Evolutionary conservation across 2,329 filamentous ascomycete genomes (phyloP).

Genomic region (Fusarium pilosicola): DNA sequence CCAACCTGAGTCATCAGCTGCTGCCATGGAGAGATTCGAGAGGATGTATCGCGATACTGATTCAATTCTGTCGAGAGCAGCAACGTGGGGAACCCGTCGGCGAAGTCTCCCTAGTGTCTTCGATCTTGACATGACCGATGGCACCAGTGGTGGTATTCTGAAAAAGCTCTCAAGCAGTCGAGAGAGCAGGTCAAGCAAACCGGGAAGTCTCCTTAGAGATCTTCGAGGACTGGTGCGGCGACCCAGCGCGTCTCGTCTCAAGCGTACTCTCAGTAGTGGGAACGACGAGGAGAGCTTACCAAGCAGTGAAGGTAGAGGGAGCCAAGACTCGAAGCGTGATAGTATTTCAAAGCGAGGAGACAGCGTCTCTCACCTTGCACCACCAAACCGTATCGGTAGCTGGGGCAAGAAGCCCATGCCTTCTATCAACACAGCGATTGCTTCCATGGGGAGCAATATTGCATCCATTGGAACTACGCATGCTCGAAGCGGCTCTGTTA

Average conservation of each 20-base stretch:
- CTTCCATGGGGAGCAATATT: conserved; percentile 64
- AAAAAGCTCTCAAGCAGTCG: conserved; percentile 69
- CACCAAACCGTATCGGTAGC: conserved; percentile 61
- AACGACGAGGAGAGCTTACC: conserved; percentile 46
- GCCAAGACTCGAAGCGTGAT: conserved; percentile 44
- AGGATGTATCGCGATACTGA: conserved; percentile 64
- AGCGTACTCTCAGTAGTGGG: conserved; percentile 57
- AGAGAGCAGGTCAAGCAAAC: conserved; percentile 57
- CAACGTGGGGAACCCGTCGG: conserved; percentile 76
- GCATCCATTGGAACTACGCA: conserved; percentile 67
- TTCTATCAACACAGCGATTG: conserved; percentile 68
- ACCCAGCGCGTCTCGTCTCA: conserved; percentile 58
- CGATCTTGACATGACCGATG: conserved; percentile 66
- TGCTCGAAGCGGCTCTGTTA: conserved; percentile 69
- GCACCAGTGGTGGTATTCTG: conserved; percentile 67
- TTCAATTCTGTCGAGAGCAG: conserved; percentile 69
- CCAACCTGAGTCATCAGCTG: conserved; percentile 63
- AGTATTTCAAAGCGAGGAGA: conserved; percentile 55
- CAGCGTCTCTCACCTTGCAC: conserved; percentile 58
- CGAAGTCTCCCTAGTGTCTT: conserved; percentile 69
- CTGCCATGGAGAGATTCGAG: conserved; percentile 64
- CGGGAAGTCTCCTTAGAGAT: conserved; percentile 59
- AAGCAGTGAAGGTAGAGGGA: conserved; percentile 36
- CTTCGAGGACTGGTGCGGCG: conserved; percentile 62
- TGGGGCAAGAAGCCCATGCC: conserved; percentile 64